Evolutionary conservation across 2,329 filamentous ascomycete species (phyloP), one percentile per base, ranked within the genome.

Genomic region (Monosporascus sp.): DNA sequence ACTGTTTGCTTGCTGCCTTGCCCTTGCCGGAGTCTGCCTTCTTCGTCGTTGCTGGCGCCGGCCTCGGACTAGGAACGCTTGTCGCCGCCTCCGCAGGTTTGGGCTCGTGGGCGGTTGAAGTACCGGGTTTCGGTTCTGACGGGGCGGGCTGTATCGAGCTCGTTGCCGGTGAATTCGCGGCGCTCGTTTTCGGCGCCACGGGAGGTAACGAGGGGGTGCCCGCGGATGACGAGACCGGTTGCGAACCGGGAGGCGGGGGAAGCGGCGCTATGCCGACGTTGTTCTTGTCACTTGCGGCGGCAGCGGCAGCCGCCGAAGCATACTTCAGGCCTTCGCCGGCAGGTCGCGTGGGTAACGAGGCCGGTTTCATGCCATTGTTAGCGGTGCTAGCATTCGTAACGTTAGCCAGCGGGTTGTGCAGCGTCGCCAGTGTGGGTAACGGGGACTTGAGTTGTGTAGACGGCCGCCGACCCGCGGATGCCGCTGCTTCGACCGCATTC

Each of bases 281-380:
- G 75, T 90, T 92, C 73, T 77, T 82, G 62, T 96, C 91, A 69
- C 85, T 91, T 46, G 92, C 90, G 1, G 94, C 93, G 0, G 93
- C 94, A 0, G 94, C 94, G 0, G 94, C 94, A 0, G 94, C 94
- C 0, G 94, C 94, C 38, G 94, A 97, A 45, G 94, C 94, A 69
- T 99, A 99, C 73, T 97, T 97, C 60, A 99, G 78, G 1, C 89
- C 90, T 70, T 97, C 93, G 48, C 91, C 91, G 4, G 90, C 88
- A 7, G 89, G 86, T 69, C 93, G 84, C 54, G 89, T 85, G 1
- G 94, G 94, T 63, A 92, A 74, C 18, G 90, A 86, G 18, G 94
- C 94, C 14, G 94, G 93, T 76, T 97, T 99, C 93, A 97, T 97
- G 50, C 79, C 75, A 50, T 78, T 78, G 50, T 77, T 72, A n/a